These are phyloP conservation scores for Pseudogymnoascus sp. DNA, from an alignment of 2,329 filamentous ascomycete genomes.

Conservation along the genomic window DNA sequence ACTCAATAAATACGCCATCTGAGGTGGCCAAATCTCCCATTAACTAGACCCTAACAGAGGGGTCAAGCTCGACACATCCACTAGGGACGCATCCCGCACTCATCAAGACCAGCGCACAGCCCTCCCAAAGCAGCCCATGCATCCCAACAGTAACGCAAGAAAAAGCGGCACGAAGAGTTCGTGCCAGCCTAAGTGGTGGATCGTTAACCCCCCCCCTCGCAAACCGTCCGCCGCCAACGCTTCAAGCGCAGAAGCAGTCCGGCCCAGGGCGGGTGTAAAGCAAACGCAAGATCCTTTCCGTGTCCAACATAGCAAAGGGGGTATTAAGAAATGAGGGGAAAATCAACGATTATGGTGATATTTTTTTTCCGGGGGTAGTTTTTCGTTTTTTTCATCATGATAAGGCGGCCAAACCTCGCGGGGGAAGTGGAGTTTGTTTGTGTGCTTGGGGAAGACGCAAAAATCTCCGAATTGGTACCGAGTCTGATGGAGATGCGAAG, in stretches of 20 bases:
- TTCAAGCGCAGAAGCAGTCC: slow-evolving; percentile 12
- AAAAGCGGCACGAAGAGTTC: slow-evolving; percentile 26
- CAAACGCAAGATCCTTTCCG: slow-evolving; percentile 27
- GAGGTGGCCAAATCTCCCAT: slow-evolving; percentile 31
- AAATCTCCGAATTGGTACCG: slow-evolving; percentile 25
- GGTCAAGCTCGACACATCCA: slow-evolving; percentile 24
- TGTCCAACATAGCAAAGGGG: slow-evolving; percentile 25
- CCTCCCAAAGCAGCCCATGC: slow-evolving; percentile 27
- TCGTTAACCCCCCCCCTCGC: slow-evolving; percentile 13
- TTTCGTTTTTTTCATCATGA: slow-evolving; percentile 28
- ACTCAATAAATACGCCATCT: slow-evolving; percentile 11
- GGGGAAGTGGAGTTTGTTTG: slow-evolving; percentile 31
- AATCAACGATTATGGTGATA: slow-evolving; percentile 22
- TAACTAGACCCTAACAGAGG: slow-evolving; percentile 24
- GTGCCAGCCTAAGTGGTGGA: slow-evolving; percentile 25
- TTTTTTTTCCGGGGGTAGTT: slow-evolving; percentile 13
- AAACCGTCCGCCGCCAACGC: slow-evolving; percentile 16
- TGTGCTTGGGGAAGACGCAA: slow-evolving; percentile 23
- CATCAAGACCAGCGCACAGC: slow-evolving; percentile 27
- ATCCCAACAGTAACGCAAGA: slow-evolving; percentile 28
- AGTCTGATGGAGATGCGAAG: slow-evolving; percentile 30
- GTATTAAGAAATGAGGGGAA: slow-evolving; percentile 31
- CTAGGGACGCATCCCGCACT: slow-evolving; percentile 22
- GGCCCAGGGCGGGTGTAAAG: slow-evolving; percentile 18
- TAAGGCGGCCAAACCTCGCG: slow-evolving; percentile 39